Evolutionary conservation across 2,329 filamentous ascomycete species (phyloP).

Genomic region (Fusarium drepaniforme): DNA sequence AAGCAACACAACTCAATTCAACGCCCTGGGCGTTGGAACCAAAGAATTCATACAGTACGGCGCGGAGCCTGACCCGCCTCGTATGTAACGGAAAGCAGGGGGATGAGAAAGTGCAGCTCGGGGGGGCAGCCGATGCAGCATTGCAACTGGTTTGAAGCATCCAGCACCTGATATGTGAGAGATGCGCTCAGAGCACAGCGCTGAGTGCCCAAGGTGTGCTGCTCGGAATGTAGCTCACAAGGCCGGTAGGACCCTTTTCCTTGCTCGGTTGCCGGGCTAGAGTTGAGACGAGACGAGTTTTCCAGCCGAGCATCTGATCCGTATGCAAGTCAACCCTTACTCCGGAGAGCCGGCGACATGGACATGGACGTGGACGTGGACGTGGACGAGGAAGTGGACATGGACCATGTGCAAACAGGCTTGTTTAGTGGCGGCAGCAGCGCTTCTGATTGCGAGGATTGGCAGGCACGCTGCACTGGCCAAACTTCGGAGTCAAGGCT

Average conservation of each 20-base stretch:
- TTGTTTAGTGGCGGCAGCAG: slow-evolving; percentile 37
- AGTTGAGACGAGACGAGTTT: slow-evolving; percentile 36
- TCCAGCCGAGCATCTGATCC: slow-evolving; percentile 20
- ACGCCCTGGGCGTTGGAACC: background rate
- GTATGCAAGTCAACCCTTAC: slow-evolving; percentile 29
- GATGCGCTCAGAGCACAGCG: slow-evolving; percentile 3
- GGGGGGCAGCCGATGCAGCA: slow-evolving; percentile 24
- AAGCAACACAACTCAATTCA: background rate
- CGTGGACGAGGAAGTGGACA: slow-evolving; percentile 20
- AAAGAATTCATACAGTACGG: slow-evolving; percentile 26
- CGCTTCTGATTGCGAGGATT: slow-evolving; percentile 34
- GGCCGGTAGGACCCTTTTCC: background rate
- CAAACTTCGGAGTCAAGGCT: slow-evolving; percentile 1
- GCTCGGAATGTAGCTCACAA: background rate
- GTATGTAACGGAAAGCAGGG: slow-evolving; percentile 42
- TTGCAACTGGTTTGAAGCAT: slow-evolving; percentile 25
- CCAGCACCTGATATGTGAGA: slow-evolving; percentile 30
- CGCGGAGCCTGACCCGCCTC: slow-evolving; percentile 34
- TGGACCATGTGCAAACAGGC: slow-evolving; percentile 9
- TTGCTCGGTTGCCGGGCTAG: slow-evolving; percentile 10
- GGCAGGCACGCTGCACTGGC: slow-evolving; percentile 6
- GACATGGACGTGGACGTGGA: slow-evolving; percentile 24
- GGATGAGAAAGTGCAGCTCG: slow-evolving; percentile 23
- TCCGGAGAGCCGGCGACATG: slow-evolving; percentile 29
- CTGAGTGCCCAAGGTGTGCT: slow-evolving; percentile 3